phyloP scores from a whole-genome alignment of 2,329 filamentous ascomycete genomes.

The Alternaria gansuensis region DNA sequence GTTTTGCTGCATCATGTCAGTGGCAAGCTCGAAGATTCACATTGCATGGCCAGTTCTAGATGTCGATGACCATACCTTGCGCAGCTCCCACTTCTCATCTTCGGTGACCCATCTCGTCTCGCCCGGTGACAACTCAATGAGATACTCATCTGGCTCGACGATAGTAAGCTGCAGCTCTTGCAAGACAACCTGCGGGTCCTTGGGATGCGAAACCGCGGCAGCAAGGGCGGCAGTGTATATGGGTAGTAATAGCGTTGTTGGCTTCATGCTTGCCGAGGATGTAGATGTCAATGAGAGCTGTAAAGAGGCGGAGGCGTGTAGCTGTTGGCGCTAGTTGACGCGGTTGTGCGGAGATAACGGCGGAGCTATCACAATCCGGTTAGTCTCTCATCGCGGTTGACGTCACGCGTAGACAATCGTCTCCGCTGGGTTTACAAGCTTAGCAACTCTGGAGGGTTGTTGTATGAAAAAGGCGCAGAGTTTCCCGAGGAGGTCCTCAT shows the following conservation, averaged over 20 bases:
- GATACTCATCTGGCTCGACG: slow-evolving; percentile 51
- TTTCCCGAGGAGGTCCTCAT: too few species aligned
- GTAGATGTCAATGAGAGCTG: slow-evolving; percentile 6
- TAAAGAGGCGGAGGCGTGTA: slow-evolving; percentile 2
- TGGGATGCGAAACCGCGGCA: slow-evolving; percentile 39
- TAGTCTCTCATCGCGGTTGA: slow-evolving; percentile 14
- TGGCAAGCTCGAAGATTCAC: background rate
- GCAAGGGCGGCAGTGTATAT: slow-evolving; percentile 43
- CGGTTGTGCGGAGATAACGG: slow-evolving; percentile 20
- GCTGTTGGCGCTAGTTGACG: slow-evolving; percentile 23
- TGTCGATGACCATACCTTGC: slow-evolving; percentile 67
- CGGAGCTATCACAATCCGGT: slow-evolving; percentile 13
- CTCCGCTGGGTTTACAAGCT: slow-evolving; percentile 14
- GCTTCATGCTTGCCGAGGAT: slow-evolving; percentile 42
- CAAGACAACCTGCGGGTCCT: slow-evolving; percentile 41
- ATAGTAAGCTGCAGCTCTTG: slow-evolving; percentile 41
- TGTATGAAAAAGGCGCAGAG: too few species aligned
- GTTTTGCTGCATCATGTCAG: slow-evolving; percentile 69
- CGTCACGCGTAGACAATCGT: slow-evolving; percentile 11
- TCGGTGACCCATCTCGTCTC: slow-evolving; percentile 89
- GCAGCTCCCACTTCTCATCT: slow-evolving; percentile 92
- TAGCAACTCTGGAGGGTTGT: too few species aligned
- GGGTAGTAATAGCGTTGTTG: slow-evolving; percentile 45
- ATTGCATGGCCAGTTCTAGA: background rate
- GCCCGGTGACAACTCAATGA: slow-evolving; percentile 86